Evolutionary conservation across 225 moss, liverwort and hornwort species (phyloP).

Genomic region (Pleurozium schreberi): DNA sequence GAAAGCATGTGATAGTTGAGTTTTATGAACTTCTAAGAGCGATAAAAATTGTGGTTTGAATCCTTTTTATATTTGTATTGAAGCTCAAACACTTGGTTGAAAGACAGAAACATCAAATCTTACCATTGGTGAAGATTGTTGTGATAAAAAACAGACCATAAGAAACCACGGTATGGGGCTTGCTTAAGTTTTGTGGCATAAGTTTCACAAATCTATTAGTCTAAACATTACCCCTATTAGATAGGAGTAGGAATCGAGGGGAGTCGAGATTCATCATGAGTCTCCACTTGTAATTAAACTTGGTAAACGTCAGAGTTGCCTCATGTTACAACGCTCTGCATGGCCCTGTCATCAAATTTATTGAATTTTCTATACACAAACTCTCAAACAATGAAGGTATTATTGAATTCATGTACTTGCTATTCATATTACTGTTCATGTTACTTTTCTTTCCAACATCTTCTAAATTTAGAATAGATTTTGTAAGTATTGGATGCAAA

Average conservation of each 20-base stretch:
- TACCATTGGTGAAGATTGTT: not conserved
- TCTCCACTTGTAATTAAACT: not conserved
- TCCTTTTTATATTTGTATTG: not conserved
- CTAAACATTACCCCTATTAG: accelerated
- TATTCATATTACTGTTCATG: not conserved
- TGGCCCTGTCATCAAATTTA: not conserved
- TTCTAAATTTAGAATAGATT: not conserved
- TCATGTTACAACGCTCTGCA: not conserved
- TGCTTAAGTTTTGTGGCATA: no score
- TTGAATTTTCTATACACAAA: not conserved
- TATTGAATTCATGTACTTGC: accelerated
- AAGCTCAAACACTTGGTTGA: not conserved
- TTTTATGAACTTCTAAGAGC: not conserved
- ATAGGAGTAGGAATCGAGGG: not conserved
- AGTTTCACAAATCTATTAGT: not conserved
- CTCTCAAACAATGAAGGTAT: accelerated
- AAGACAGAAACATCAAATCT: not conserved
- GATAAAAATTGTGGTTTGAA: not conserved
- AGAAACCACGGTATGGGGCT: no score
- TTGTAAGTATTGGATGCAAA: not conserved
- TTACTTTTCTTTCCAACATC: not conserved
- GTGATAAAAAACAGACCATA: accelerated
- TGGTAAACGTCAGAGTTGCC: no score
- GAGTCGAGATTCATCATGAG: not conserved
- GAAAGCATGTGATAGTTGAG: not conserved